These are phyloP conservation scores for Excoecaria agallocha DNA, from an alignment of 345 rosid genomes.

Conservation along the genomic window DNA sequence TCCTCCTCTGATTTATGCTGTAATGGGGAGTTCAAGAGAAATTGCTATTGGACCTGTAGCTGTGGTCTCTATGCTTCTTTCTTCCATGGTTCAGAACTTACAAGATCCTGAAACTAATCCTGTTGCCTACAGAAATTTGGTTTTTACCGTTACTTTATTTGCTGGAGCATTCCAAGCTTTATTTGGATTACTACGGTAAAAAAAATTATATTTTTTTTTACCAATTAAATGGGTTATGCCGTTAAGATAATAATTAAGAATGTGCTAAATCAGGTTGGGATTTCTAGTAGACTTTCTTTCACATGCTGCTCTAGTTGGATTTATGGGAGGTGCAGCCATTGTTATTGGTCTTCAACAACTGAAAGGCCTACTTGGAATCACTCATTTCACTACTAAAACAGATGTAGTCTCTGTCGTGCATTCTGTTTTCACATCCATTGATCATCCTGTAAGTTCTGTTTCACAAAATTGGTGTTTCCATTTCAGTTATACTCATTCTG, in stretches of 20 bases:
- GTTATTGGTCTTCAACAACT: slow-evolving; percentile 85
- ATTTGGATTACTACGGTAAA: slow-evolving; percentile 66
- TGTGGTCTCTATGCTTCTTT: slow-evolving; percentile 69
- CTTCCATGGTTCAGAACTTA: slow-evolving; percentile 51
- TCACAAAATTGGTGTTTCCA: not conserved
- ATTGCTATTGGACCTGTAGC: slow-evolving; percentile 88
- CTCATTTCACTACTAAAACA: slow-evolving; percentile 73
- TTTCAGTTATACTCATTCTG: not conserved
- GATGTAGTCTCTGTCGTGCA: slow-evolving; percentile 67
- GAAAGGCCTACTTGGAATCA: slow-evolving; percentile 68
- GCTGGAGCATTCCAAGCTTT: slow-evolving; percentile 69
- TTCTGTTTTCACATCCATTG: slow-evolving; percentile 59
- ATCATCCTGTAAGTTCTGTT: slow-evolving; percentile 44
- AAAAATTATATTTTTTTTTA: not conserved
- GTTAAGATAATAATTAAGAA: not conserved
- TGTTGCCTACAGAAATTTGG: slow-evolving; percentile 55
- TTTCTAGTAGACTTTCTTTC: slow-evolving; percentile 85
- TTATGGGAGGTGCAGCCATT: slow-evolving; percentile 93
- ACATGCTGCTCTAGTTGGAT: slow-evolving; percentile 82
- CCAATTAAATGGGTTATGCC: no score
- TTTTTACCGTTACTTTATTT: slow-evolving; percentile 72
- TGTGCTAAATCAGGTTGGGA: slow-evolving; percentile 52
- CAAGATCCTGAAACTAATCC: slow-evolving; percentile 63
- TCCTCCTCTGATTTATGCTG: slow-evolving; percentile 71
- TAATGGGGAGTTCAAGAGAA: slow-evolving; percentile 89